phyloP scores from a whole-genome alignment of 2,329 filamentous ascomycete species.

The Cladorrhinum sp. region DNA sequence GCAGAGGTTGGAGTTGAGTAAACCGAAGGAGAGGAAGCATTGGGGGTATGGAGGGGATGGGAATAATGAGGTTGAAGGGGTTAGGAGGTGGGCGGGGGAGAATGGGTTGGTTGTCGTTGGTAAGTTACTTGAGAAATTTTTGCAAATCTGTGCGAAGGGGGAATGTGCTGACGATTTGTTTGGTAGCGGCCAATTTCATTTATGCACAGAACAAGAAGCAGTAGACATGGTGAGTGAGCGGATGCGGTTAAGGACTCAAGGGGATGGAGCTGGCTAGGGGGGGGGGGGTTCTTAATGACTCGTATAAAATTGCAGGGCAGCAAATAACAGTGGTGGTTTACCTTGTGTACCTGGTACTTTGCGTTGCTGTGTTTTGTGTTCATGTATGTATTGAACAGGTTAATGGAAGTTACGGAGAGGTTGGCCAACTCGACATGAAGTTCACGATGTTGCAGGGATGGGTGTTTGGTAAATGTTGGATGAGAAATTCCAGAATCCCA shows the following conservation, averaged over 20 bases:
- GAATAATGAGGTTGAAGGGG: slow-evolving; percentile 33
- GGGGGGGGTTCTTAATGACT: too few species aligned
- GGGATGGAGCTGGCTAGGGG: background rate
- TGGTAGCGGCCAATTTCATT: slow-evolving; percentile 41
- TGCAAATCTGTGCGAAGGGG: background rate
- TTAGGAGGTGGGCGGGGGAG: slow-evolving; percentile 39
- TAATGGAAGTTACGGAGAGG: too few species aligned
- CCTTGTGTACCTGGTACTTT: too few species aligned
- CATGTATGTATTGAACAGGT: too few species aligned
- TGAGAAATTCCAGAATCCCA: background rate
- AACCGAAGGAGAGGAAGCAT: slow-evolving; percentile 37
- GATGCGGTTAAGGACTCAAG: background rate
- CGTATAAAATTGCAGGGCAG: too few species aligned
- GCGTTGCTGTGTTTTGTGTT: too few species aligned
- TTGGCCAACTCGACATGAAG: background rate
- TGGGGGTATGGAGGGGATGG: slow-evolving; percentile 37
- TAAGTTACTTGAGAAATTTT: slow-evolving; percentile 34
- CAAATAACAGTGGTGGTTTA: too few species aligned
- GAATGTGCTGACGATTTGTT: background rate
- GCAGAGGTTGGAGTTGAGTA: slow-evolving; percentile 33
- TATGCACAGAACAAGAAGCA: slow-evolving; percentile 40
- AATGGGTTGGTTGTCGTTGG: slow-evolving; percentile 42
- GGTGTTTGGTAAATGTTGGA: background rate
- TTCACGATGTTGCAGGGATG: background rate
- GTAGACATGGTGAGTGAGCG: slow-evolving; percentile 17